phyloP scores from a whole-genome alignment of 306 rosid genomes.

The Urtica urens region DNA sequence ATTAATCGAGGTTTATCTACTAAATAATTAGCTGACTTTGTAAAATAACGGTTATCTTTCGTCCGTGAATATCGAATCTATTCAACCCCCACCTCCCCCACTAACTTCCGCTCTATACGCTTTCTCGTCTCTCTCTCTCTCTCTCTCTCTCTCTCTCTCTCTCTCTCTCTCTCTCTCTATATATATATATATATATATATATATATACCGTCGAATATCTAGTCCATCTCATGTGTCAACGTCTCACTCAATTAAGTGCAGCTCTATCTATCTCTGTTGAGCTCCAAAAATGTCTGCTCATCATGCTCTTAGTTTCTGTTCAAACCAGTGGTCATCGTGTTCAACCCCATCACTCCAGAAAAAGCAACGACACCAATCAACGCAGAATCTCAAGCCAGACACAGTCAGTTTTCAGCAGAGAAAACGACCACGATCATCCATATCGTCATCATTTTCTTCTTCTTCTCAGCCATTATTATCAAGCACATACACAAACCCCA shows the following conservation, averaged over 20 bases:
- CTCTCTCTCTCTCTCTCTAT: neutral
- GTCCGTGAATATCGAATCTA: too few species aligned
- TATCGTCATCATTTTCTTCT: neutral
- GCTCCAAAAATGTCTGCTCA: neutral
- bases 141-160: neutral
- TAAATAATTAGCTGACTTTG: too few species aligned
- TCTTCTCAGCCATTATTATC: too few species aligned
- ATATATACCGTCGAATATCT: neutral
- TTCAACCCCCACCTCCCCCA: neutral
- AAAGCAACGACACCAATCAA: neutral
- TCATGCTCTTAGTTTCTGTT: slow-evolving; percentile 12
- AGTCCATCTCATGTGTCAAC: neutral
- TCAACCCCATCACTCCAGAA: neutral
- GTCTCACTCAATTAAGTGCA: neutral
- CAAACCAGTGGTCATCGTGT: slow-evolving; percentile 4
- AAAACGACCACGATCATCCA: neutral
- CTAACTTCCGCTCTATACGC: too few species aligned
- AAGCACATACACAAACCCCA: too few species aligned
- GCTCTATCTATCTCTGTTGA: neutral
- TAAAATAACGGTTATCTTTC: neutral
- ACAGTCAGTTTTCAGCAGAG: neutral
- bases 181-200: neutral
- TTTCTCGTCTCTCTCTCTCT: neutral
- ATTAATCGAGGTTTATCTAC: too few species aligned
- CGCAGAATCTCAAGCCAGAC: neutral